Evolutionary conservation across 169 alveolate genomes (phyloP).

Genomic region (Plasmodium yoelii): DNA sequence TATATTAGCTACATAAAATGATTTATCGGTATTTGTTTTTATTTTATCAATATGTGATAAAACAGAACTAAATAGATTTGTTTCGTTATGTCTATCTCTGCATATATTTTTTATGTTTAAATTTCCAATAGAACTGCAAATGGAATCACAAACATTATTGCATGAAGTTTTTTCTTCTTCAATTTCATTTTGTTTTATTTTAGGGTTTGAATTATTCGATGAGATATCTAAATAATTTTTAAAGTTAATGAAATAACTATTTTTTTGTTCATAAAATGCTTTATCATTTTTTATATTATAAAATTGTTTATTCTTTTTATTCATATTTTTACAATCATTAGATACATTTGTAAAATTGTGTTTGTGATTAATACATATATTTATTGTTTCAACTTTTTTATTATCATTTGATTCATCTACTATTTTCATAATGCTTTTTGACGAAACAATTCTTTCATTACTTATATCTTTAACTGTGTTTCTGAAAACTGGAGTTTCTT

Average conservation of each 20-base stretch:
- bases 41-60: slow-evolving; percentile 69
- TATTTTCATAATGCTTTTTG: slow-evolving; percentile 42
- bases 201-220: slow-evolving; percentile 20
- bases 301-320: slow-evolving; percentile 48
- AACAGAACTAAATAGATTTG: slow-evolving; percentile 60
- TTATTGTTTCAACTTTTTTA: slow-evolving; percentile 26
- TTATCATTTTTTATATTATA: slow-evolving; percentile 51
- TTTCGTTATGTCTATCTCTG: slow-evolving; percentile 60
- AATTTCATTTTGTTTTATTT: slow-evolving; percentile 5
- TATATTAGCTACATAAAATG: slow-evolving; percentile 75
- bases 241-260: slow-evolving; percentile 17
- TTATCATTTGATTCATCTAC: slow-evolving; percentile 17
- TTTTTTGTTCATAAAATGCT: slow-evolving; percentile 9
- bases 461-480: slow-evolving; percentile 20
- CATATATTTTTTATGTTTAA: slow-evolving; percentile 69
- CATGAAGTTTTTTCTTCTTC: slow-evolving; percentile 46
- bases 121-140: slow-evolving; percentile 66
- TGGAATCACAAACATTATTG: slow-evolving; percentile 58
- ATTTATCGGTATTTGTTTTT: slow-evolving; percentile 60
- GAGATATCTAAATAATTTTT: slow-evolving; percentile 13
- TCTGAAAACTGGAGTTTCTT: slow-evolving; percentile 3
- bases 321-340: slow-evolving; percentile 13
- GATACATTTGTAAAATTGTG: slow-evolving; percentile 19
- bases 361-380: slow-evolving; percentile 5
- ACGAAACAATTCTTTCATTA: slow-evolving; percentile 15